Evolutionary conservation across 805 yeast genomes (phyloP).

Genomic region (Komagataella kurtzmanii): DNA sequence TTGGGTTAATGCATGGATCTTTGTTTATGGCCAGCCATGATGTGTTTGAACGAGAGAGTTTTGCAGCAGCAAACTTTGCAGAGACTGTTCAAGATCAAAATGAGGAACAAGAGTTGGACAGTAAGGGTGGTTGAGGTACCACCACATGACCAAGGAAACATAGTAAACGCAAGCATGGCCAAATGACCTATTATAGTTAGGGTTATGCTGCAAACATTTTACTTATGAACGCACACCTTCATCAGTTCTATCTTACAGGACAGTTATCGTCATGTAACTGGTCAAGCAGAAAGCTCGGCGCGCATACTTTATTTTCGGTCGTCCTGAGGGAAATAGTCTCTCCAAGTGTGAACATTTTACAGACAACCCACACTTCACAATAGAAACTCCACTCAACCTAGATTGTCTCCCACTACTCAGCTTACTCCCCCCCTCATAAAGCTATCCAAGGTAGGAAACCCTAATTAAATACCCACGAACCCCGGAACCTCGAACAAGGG

Average conservation of each 20-base stretch:
- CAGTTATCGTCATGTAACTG: neutral
- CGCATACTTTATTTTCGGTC: neutral
- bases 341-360: neutral
- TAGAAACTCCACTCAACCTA: neutral
- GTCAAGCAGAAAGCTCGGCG: neutral
- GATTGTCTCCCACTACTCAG: too few species aligned
- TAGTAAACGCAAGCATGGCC: neutral
- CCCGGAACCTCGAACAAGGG: neutral
- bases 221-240: neutral
- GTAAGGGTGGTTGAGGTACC: neutral
- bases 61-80: neutral
- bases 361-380: neutral
- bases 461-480: neutral
- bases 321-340: neutral
- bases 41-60: slow-evolving; percentile 4
- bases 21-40: slow-evolving; percentile 10
- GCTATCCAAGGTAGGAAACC: neutral
- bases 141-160: neutral
- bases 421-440: too few species aligned
- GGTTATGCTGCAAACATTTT: neutral
- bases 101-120: neutral
- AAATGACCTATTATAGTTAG: neutral
- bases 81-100: neutral
- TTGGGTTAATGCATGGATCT: slow-evolving; percentile 29
- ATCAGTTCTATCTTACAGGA: neutral